A percentile compares a stretch with the other conserved stretches of the same genome.
Evolutionary conservation across 176 grass and related monocot species (phyloP).

Genomic region (Carex cristatella): DNA sequence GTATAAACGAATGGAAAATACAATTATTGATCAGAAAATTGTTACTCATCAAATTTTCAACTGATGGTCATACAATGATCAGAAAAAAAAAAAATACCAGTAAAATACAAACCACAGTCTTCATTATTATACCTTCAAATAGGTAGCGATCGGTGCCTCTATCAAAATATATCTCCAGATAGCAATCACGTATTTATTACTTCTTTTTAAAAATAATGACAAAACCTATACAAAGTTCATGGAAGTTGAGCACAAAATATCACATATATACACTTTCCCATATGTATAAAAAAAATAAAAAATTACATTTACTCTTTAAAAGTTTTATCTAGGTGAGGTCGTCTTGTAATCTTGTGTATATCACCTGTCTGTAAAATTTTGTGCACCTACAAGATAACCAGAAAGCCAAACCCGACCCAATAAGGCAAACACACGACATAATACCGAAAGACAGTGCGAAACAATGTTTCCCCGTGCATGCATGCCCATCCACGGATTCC

Average conservation of each 20-base stretch:
- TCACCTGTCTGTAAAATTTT: slow-evolving; percentile 40
- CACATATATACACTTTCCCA: not conserved
- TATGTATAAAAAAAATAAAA: not conserved
- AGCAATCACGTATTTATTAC: not conserved
- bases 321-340: not conserved
- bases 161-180: not conserved
- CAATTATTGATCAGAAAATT: too few relatives aligned
- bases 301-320: not conserved
- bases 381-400: slow-evolving; percentile 28
- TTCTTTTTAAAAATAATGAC: not conserved
- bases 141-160: not conserved
- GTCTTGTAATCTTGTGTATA: slow-evolving; percentile 28
- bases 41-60: not conserved
- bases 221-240: not conserved
- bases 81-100: not conserved
- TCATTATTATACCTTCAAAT: not conserved
- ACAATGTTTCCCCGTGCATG: slow-evolving; percentile 33
- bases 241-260: not conserved
- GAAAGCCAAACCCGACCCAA: slow-evolving; percentile 24
- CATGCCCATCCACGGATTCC: slow-evolving; percentile 21
- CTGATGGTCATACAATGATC: not conserved
- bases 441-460: slow-evolving; percentile 41
- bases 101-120: not conserved
- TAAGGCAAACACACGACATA: slow-evolving; percentile 28
- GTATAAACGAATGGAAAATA: too few relatives aligned